These are phyloP conservation scores for Rhizoclosmatium sp. DNA, from an alignment of 192 early-diverging fungal genomes.

Conservation along the genomic window DNA sequence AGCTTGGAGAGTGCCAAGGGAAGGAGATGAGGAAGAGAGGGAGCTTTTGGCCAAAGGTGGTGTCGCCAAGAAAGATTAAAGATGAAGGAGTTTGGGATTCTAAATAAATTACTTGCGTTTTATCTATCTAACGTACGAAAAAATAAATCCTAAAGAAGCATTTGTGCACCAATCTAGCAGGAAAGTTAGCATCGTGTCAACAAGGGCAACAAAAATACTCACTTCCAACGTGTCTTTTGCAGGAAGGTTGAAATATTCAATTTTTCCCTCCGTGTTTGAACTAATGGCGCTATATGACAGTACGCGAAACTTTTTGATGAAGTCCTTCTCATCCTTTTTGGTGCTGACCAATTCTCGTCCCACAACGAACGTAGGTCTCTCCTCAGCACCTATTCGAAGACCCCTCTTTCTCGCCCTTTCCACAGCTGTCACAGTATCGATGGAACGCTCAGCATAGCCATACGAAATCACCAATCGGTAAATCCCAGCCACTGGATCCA, in stretches of 20 bases:
- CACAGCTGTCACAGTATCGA: conserved; percentile 46
- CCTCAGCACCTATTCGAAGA: conserved; percentile 41
- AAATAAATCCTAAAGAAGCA: conserved; percentile 3
- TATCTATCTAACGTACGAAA: neutral
- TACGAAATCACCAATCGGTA: conserved; percentile 57
- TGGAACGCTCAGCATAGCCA: conserved; percentile 54
- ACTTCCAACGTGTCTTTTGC: conserved; percentile 48
- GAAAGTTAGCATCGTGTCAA: neutral
- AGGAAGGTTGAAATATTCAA: conserved; percentile 55
- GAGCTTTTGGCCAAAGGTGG: neutral
- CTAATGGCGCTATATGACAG: conserved; percentile 38
- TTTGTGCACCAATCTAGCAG: neutral
- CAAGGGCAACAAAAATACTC: conserved; percentile 9
- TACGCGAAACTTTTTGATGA: conserved; percentile 21
- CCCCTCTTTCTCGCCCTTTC: conserved; percentile 50
- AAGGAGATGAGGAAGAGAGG: conserved; percentile 60
- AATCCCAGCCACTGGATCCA: conserved; percentile 51
- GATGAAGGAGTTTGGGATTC: neutral
- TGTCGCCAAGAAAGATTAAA: conserved; percentile 19
- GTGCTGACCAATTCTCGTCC: conserved; percentile 45
- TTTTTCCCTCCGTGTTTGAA: conserved; percentile 50
- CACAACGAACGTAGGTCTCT: conserved; percentile 47
- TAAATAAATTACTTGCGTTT: neutral
- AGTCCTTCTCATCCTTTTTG: conserved; percentile 14
- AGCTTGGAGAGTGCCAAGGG: conserved; percentile 48